Evolutionary conservation across 208 protist genomes (phyloP), one percentile per base, ranked within the genome.

Genomic region (Acanthamoeba royreba): DNA sequence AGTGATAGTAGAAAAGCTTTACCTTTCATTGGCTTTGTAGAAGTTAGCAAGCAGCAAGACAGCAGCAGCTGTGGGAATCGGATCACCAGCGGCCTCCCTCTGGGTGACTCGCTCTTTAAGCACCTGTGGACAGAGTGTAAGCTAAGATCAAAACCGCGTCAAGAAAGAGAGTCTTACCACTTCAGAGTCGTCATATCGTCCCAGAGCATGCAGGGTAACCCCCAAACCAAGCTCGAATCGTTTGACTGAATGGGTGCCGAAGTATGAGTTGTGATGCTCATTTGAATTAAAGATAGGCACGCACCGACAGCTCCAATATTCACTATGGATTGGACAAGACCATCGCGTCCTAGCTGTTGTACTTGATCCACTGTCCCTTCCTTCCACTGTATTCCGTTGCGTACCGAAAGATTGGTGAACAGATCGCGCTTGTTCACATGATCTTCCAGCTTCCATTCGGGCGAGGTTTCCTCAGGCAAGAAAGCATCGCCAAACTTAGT

Each of bases 1-100:
- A 83, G 72, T 42, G 8, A 15, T 2, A 35, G 35, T 19, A 83
- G 40, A 43, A 5, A 83, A n/a, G n/a, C n/a, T n/a, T 83, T 46
- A 86, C 43, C 52, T n/a, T 25, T 91, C 52, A 19, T 72, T 91
- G 85, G 61, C 61, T 63, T 91, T 45, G 61, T 91, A 72, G 31
- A 91, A 74, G 38, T 31, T 49, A 31, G 83, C 47, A 45, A 91
- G 13, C 53, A 53, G 61, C 53, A 72, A 72, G 15, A 72, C 61
- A 19, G 85, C 85, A 15, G 85, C 52, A 22, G 85, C 85, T 9
- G 53, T 91, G 52, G 45, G 52, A 11, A 91, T 91, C 35, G 33
- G 53, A 22, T 91, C 53, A 55, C 42, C 55, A 9, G 85, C n/a
- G 45, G 61, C 85, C 61, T 91, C 85, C 25, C 85, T 66, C 35